Conservation (phyloP, 1,284 basidiomycete species). For the Trichosporon coremiiforme region DNA sequence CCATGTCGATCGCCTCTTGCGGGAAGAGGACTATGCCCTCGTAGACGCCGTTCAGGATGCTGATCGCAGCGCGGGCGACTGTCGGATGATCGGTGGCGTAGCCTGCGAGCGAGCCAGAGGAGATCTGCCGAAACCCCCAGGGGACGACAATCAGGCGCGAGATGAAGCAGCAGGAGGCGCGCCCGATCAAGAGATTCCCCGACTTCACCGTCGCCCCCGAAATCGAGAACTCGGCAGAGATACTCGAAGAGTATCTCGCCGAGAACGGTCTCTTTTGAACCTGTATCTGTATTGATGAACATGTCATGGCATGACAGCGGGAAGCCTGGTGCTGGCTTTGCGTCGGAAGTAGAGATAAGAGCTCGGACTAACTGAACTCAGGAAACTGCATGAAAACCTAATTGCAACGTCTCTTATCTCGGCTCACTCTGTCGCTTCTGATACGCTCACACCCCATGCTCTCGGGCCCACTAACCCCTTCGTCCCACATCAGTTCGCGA, state of each 20-base stretch:
- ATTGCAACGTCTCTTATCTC: neutral
- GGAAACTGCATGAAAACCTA: too few species aligned
- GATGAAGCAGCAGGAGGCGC: too few species aligned
- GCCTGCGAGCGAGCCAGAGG: neutral
- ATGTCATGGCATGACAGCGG: too few species aligned
- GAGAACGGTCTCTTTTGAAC: neutral
- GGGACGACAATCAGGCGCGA: neutral
- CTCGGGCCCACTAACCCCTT: neutral
- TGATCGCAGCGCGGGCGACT: neutral
- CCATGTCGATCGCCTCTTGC: neutral
- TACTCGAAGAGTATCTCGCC: neutral
- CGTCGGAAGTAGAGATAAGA: too few species aligned
- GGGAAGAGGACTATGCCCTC: neutral
- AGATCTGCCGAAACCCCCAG: neutral
- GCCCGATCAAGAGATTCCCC: neutral
- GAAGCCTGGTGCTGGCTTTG: too few species aligned
- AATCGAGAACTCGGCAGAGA: neutral
- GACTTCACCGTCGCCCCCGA: neutral
- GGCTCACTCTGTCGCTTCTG: neutral
- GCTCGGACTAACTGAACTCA: too few species aligned
- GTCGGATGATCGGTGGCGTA: neutral
- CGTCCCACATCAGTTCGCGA: neutral
- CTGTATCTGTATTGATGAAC: too few species aligned
- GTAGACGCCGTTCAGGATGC: neutral
- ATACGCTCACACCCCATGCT: too few species aligned